Conservation (phyloP, 352 stramenopile species). For the Globisporangium paroecandrum region DNA sequence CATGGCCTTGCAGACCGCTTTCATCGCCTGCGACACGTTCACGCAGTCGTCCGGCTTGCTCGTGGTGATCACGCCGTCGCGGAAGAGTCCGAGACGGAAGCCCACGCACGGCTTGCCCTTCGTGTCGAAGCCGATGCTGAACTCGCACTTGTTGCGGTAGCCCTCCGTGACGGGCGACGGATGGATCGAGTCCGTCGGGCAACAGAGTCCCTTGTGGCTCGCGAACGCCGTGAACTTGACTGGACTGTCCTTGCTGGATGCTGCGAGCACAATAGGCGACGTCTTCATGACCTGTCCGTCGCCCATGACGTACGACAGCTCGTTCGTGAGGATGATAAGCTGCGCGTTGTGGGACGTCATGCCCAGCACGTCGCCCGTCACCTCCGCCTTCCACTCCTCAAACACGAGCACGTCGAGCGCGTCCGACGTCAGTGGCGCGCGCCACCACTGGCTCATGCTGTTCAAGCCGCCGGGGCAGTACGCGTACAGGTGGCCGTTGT, state of each 20-base stretch:
- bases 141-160: slow-evolving; percentile 98
- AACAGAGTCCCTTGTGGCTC: slow-evolving; percentile 82
- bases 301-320: slow-evolving; percentile 40
- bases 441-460: slow-evolving; percentile 34
- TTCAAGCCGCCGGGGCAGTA: slow-evolving; percentile 18
- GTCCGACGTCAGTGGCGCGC: slow-evolving; percentile 40
- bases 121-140: slow-evolving; percentile 90
- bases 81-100: slow-evolving; percentile 85
- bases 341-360: slow-evolving; percentile 77
- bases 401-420: slow-evolving; percentile 56
- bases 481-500: slow-evolving; percentile 73
- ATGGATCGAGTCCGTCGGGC: slow-evolving; percentile 84
- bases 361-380: slow-evolving; percentile 31
- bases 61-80: slow-evolving; percentile 69
- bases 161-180: slow-evolving; percentile 79
- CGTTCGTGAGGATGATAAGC: slow-evolving; percentile 57
- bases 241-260: not conserved
- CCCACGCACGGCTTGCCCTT: slow-evolving; percentile 78
- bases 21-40: slow-evolving; percentile 82
- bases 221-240: slow-evolving; percentile 52
- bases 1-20: slow-evolving; percentile 65
- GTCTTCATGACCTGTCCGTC: slow-evolving; percentile 35
- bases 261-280: slow-evolving; percentile 24
- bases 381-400: slow-evolving; percentile 25
- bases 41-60: slow-evolving; percentile 65